Conservation (phyloP, 1,139 yeast species). For the Arxiozyma slooffiae region DNA sequence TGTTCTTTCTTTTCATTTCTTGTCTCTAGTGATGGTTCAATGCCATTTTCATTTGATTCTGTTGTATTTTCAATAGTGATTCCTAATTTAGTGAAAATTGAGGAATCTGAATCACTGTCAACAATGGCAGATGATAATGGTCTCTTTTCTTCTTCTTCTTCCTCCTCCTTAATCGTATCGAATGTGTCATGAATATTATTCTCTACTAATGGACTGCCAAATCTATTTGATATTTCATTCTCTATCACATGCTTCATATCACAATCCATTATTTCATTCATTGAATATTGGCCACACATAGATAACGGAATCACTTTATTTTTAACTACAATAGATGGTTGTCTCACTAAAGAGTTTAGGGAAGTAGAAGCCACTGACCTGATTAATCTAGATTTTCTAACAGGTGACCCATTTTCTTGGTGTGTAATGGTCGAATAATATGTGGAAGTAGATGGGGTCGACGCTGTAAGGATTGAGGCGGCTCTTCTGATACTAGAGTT, state of each 20-base stretch:
- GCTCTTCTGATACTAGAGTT: slow-evolving; percentile 31
- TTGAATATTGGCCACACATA: slow-evolving; percentile 18
- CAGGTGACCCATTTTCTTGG: neutral
- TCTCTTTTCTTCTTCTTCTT: slow-evolving; percentile 16
- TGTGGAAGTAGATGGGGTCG: slow-evolving; percentile 8
- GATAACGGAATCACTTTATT: slow-evolving; percentile 29
- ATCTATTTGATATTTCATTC: too few species aligned
- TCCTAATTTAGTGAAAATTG: slow-evolving; percentile 8
- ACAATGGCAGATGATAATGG: neutral
- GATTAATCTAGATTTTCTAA: slow-evolving; percentile 11
- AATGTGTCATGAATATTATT: neutral
- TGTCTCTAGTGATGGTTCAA: neutral
- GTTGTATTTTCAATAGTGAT: slow-evolving; percentile 8
- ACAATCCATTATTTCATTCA: neutral
- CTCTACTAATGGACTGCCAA: neutral
- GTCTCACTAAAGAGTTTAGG: slow-evolving; percentile 24
- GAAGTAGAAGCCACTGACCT: slow-evolving; percentile 24
- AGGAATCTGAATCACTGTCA: neutral
- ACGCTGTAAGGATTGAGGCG: slow-evolving; percentile 25
- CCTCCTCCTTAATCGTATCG: too few species aligned
- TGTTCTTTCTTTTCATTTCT: neutral
- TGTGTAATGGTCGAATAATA: neutral
- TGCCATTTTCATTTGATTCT: too few species aligned
- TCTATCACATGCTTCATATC: slow-evolving; percentile 6
- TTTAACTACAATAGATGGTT: slow-evolving; percentile 30